Evolutionary conservation across 108 stramenopile species (phyloP).

Genomic region (Nitzschia palea): DNA sequence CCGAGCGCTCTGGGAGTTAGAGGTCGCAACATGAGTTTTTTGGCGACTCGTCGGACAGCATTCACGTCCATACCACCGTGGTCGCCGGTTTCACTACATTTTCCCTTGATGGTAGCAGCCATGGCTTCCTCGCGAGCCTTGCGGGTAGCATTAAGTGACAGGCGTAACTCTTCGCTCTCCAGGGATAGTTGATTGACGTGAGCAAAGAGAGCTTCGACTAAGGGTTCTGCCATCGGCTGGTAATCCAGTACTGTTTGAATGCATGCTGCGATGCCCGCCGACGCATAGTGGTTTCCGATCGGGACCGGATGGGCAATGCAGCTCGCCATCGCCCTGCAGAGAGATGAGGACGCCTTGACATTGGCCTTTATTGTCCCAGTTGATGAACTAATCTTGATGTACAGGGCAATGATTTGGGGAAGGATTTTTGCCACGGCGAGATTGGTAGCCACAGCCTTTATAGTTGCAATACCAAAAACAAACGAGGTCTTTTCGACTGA

Average conservation of each 20-base stretch:
- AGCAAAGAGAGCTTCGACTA: constrained; percentile 50
- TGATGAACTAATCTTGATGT: constrained; percentile 45
- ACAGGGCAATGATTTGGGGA: constrained; percentile 61
- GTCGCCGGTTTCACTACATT: constrained; percentile 30
- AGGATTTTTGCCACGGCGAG: constrained; percentile 49
- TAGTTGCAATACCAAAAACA: constrained; percentile 41
- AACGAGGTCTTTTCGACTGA: constrained; percentile 52
- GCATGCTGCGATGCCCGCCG: constrained; percentile 37
- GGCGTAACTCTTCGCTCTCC: constrained; percentile 21
- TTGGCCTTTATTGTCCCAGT: constrained; percentile 17
- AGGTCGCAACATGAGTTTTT: constrained; percentile 28
- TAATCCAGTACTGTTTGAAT: constrained; percentile 57
- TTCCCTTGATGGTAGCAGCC: constrained; percentile 23
- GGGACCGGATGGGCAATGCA: constrained; percentile 55
- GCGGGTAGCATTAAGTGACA: constrained; percentile 36
- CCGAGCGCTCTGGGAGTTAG: constrained; percentile 34
- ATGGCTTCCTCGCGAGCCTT: constrained; percentile 31
- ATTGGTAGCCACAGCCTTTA: constrained; percentile 50
- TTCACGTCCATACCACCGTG: constrained; percentile 43
- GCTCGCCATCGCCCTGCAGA: constrained; percentile 50
- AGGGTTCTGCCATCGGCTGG: constrained; percentile 43
- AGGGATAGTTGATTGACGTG: constrained; percentile 53
- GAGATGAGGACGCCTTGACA: constrained; percentile 30
- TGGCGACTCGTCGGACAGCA: constrained; percentile 50
- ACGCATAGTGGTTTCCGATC: constrained; percentile 9